Base-by-base conservation (phyloP, 495 filamentous ascomycete species). In the Penicillium coprophilum region DNA sequence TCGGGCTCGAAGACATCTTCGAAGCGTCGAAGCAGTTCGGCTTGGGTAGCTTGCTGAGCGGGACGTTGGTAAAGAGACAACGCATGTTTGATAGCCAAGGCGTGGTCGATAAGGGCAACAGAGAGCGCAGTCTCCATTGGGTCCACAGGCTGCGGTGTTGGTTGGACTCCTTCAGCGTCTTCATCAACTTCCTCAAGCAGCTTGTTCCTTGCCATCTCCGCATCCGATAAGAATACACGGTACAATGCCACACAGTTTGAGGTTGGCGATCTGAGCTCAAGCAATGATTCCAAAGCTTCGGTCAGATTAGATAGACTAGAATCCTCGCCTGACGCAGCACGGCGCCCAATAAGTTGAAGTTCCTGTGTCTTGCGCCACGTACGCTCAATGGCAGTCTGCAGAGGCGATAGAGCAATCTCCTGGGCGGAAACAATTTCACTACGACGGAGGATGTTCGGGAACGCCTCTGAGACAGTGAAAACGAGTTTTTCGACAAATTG, bases 351-450 rank as follows among this genome's bases (percentile, higher is more conserved):
- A 11, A 80, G 61, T 10, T 82, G 75, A 73, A 98, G 80, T 68
- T 98, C 95, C 46, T 87, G 82, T 11, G 93, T 94, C 78, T 97
- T 97, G 49, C 91, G 83, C 64, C 87, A 85, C 34, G 95, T 90
- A n/a, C 93, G 83, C 68, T 97, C 93, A 44, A 97, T 81, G 5
- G 89, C 94, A 7, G 91, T 93, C 64, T 97, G 87, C 56, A 93
- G 74, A 9, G 93, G 88, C 21, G 83, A 81, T 13, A 96, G 69
- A 3, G 79, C 78, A 20, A 89, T 67, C 27, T 85, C 83, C n/a
- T 83, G 74, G n/a, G 82, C 77, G 4, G 79, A 69, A 11, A 95
- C 69, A 53, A 98, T 86, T 72, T 97, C 94, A 64, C 90, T 95
- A 43, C 92, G 82, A 34, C 91, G 83, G 23, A 96, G 77, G 39